Conservation (phyloP, 768 basidiomycete genomes). For the Russula sp. region DNA sequence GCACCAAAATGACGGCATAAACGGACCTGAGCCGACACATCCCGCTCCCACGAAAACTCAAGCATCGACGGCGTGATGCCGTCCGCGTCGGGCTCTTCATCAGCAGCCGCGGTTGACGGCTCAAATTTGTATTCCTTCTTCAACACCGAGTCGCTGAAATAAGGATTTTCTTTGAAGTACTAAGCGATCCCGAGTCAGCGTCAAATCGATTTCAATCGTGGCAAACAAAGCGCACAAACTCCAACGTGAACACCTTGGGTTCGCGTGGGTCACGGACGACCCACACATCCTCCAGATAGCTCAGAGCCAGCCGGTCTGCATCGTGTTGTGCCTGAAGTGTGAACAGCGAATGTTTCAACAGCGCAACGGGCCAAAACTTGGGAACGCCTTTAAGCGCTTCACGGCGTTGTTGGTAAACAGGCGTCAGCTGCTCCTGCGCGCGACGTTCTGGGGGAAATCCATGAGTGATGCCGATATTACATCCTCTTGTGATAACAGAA, state of each 20-base stretch:
- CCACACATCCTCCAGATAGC: conserved; percentile 83
- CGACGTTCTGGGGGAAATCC: conserved; percentile 48
- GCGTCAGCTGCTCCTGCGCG: conserved; percentile 48
- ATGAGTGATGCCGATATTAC: conserved; percentile 10
- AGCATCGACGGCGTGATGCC: conserved; percentile 76
- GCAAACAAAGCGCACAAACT: conserved; percentile 64
- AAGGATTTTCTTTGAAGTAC: conserved; percentile 85
- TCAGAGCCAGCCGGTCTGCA: conserved; percentile 75
- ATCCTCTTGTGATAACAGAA: background rate
- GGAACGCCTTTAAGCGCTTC: conserved; percentile 56
- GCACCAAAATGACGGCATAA: background rate
- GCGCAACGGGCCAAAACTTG: conserved; percentile 82
- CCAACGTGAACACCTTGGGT: conserved; percentile 74
- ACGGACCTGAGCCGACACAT: conserved; percentile 58
- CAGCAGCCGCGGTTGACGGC: conserved; percentile 45
- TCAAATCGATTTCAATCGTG: conserved; percentile 9
- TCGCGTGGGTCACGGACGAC: conserved; percentile 66
- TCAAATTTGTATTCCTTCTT: conserved; percentile 79
- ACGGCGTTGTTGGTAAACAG: conserved; percentile 69
- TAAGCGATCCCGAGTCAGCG: conserved; percentile 28
- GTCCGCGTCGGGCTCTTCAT: conserved; percentile 60
- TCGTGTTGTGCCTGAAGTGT: conserved; percentile 63
- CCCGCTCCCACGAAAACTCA: conserved; percentile 73
- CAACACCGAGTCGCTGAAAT: conserved; percentile 67
- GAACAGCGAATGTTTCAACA: conserved; percentile 66